A percentile compares a stretch with the other conserved stretches of the same genome.
phyloP scores from a whole-genome alignment of 192 early-diverging fungal genomes.

The Rhizoclosmatium sp. region DNA sequence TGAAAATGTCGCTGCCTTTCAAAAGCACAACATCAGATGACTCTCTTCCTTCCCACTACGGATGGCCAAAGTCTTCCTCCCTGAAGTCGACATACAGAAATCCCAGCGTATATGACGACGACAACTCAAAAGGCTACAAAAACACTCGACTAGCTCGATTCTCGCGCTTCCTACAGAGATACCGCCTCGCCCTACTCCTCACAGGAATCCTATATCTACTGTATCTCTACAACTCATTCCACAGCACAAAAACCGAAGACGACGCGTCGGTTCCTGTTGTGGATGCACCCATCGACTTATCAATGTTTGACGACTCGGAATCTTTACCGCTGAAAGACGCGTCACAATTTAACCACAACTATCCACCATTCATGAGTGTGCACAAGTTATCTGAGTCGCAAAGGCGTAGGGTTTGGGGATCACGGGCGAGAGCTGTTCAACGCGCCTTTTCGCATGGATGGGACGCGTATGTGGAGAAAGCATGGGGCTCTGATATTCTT shows the following conservation, averaged over 20 bases:
- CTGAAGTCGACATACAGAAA: not conserved
- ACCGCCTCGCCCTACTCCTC: not conserved
- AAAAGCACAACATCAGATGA: not conserved
- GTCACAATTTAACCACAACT: not conserved
- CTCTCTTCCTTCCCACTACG: not conserved
- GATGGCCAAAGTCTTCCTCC: not conserved
- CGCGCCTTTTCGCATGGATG: constrained; percentile 78
- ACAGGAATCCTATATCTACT: too few relatives aligned
- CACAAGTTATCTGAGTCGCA: not conserved
- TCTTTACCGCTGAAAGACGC: not conserved
- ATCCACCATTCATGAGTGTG: not conserved
- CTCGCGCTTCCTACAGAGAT: not conserved
- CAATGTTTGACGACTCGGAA: constrained; percentile 15
- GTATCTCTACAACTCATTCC: too few relatives aligned
- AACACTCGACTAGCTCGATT: not conserved
- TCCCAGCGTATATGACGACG: not conserved
- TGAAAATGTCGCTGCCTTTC: not conserved
- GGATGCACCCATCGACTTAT: not conserved
- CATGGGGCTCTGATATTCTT: constrained; percentile 76
- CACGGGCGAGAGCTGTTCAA: constrained; percentile 53
- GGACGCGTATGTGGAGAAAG: constrained; percentile 77
- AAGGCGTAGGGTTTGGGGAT: constrained; percentile 18
- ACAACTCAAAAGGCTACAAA: not conserved
- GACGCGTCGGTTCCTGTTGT: too few relatives aligned
- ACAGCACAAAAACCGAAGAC: too few relatives aligned